A percentile compares a stretch with the other conserved stretches of the same genome.
phyloP scores from a whole-genome alignment of 176 grass and related monocot genomes.

The Aegilops umbellulata region DNA sequence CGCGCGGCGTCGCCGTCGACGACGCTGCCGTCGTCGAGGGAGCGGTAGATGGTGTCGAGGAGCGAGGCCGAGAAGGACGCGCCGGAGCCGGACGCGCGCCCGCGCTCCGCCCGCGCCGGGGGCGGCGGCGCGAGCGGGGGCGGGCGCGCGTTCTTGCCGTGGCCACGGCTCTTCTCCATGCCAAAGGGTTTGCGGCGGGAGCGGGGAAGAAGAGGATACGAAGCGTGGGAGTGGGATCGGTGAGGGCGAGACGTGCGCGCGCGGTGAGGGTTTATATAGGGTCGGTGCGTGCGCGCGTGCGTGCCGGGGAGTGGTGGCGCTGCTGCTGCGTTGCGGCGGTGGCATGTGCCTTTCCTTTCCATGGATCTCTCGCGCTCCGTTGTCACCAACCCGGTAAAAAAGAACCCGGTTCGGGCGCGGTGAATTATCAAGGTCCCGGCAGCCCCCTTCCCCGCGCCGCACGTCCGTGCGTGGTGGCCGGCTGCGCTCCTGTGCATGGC shows the following conservation, averaged over 20 bases:
- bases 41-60: conserved; percentile 68
- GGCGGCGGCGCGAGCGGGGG: conserved; percentile 27
- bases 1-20: neutral
- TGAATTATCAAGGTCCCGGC: conserved; percentile 5
- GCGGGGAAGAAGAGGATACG: neutral
- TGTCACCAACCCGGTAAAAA: conserved; percentile 13
- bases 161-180: conserved; percentile 28
- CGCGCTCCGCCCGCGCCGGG: conserved; percentile 3
- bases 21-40: conserved; percentile 38
- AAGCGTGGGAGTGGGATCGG: neutral
- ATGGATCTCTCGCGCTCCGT: neutral
- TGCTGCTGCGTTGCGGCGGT: conserved; percentile 16
- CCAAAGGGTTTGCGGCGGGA: neutral
- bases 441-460: neutral
- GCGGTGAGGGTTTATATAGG: conserved; percentile 35
- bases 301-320: conserved; percentile 23
- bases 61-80: conserved; percentile 73
- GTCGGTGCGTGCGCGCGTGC: conserved; percentile 20
- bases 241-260: conserved; percentile 37
- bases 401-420: neutral
- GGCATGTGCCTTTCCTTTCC: conserved; percentile 13
- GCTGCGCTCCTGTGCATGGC: neutral
- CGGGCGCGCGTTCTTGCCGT: conserved; percentile 8
- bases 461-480: conserved; percentile 1
- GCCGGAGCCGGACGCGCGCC: conserved; percentile 28